A percentile compares a stretch with the other conserved stretches of the same genome.
Evolutionary conservation across 768 basidiomycete species (phyloP).

Genomic region (Phaeotremella skinneri): DNA sequence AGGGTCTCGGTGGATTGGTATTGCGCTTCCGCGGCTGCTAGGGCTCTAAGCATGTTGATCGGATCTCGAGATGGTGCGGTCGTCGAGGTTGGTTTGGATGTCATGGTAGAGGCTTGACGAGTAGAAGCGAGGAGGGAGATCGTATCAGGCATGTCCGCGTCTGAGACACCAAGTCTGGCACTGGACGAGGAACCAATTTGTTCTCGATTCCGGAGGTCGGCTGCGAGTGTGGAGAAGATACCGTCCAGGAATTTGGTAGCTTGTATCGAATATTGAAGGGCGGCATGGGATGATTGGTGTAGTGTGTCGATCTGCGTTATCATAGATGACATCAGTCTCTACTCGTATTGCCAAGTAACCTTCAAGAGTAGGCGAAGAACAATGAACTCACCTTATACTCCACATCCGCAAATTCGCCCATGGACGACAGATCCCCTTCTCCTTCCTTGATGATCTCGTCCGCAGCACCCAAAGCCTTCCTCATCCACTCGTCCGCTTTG

Average conservation of each 20-base stretch:
- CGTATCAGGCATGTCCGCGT: constrained; percentile 30
- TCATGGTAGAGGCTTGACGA: constrained; percentile 2
- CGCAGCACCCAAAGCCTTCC: constrained; percentile 51
- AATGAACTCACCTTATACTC: constrained; percentile 46
- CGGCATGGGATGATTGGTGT: constrained; percentile 38
- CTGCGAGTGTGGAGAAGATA: constrained; percentile 45
- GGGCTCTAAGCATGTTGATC: constrained; percentile 40
- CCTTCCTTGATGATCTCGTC: constrained; percentile 39
- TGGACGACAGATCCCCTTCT: constrained; percentile 33
- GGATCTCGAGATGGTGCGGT: constrained; percentile 24
- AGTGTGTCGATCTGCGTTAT: constrained; percentile 45
- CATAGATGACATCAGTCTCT: neutral
- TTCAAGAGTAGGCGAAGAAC: neutral
- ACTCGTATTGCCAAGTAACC: neutral
- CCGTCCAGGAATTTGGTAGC: constrained; percentile 49
- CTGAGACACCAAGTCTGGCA: constrained; percentile 2
- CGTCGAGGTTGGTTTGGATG: neutral
- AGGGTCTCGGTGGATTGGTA: constrained; percentile 27
- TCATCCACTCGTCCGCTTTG: constrained; percentile 37
- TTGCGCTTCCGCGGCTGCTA: constrained; percentile 40
- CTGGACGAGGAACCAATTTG: constrained; percentile 4
- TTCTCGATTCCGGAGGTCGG: constrained; percentile 43
- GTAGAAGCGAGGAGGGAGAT: constrained; percentile 25
- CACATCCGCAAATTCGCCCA: constrained; percentile 47
- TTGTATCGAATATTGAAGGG: constrained; percentile 45